These are phyloP conservation scores for Epichloe coenophiala DNA, from an alignment of 2,329 filamentous ascomycete genomes.

Conservation along the genomic window DNA sequence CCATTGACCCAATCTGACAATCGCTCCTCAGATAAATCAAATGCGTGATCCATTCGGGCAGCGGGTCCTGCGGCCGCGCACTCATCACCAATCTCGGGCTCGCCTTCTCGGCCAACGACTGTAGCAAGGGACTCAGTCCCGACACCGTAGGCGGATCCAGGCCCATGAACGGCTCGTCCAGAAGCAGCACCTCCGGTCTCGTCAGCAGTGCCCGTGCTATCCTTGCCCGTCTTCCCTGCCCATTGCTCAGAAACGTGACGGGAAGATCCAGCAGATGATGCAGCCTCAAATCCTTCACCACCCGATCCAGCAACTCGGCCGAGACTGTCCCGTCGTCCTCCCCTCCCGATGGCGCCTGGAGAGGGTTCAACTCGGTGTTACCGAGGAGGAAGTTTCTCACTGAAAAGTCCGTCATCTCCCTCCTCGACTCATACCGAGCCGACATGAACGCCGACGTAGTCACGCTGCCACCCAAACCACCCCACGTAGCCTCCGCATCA, in stretches of 20 bases:
- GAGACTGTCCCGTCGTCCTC: conserved; percentile 35
- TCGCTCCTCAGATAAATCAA: conserved; percentile 57
- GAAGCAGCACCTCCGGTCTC: conserved; percentile 65
- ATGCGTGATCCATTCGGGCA: conserved; percentile 87
- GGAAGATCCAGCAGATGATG: conserved; percentile 61
- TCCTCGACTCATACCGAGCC: conserved; percentile 76
- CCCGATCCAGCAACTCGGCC: conserved; percentile 38
- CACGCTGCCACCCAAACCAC: conserved; percentile 36
- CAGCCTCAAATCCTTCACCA: conserved; percentile 59
- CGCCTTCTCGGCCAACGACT: conserved; percentile 50
- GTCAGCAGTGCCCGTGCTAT: conserved; percentile 77
- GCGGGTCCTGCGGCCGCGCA: conserved; percentile 68
- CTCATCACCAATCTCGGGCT: conserved; percentile 64
- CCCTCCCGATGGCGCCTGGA: conserved; percentile 26
- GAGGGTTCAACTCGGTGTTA: conserved; percentile 69
- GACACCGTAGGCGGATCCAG: conserved; percentile 73
- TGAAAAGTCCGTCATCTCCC: conserved; percentile 81
- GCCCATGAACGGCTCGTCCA: conserved; percentile 95
- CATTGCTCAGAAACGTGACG: conserved; percentile 83
- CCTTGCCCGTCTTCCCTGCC: conserved; percentile 73
- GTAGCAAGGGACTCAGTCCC: conserved; percentile 57
- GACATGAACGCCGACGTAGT: conserved; percentile 70
- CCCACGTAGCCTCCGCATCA: conserved; percentile 52
- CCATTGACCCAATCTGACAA: conserved; percentile 52
- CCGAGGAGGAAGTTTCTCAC: conserved; percentile 69